Base-by-base conservation (phyloP, 2,329 filamentous ascomycete species). In the Penicillium sp. region DNA sequence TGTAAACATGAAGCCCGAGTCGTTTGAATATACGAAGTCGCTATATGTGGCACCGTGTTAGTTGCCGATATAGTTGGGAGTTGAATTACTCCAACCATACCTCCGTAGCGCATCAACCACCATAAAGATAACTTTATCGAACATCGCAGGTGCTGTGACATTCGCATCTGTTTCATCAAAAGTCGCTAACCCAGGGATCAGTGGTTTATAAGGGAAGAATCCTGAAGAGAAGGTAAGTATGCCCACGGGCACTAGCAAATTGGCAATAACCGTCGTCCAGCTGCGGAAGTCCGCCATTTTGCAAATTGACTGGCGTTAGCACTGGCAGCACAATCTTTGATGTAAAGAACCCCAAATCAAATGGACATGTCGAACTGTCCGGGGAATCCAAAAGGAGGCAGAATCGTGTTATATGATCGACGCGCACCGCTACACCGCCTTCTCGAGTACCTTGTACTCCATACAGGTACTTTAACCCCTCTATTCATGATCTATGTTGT, bases 131-230 rank as follows among this genome's bases (percentile, higher is more conserved):
- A 97, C 80, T 67, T 88, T 91, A 74, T 97, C 86, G 73, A 99
- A 99, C 0, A 88, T 86, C 33, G 89, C 82, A 46, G 80, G 75
- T 7, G 81, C 81, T 44, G 75, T n/a, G 17, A 6, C 67, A 19
- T 79, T 75, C 28, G 83, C 70, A 47, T 81, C 68, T 59, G 84
- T 82, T 73, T 87, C 61, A 28, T 69, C 63, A 61, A 74, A 89
- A 60, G 82, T 78, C 10, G 94, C 92, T 44, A 96, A 78, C 4
- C 94, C 94, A 11, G 92, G 86, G 45, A 99, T 81, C 62, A 96
- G 88, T 3, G 94, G 91, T 70, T 99, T 99, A 76, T 97, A 97
- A 8, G 94, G 94, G 69, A 99, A 99, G 81, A 99, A 99, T 14
- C 94, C 93, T 31, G 86, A 84, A 26, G 90, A 92, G 73, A 97